Base-by-base conservation (phyloP, 1,284 basidiomycete genomes). In the Crucibulum parvulum region DNA sequence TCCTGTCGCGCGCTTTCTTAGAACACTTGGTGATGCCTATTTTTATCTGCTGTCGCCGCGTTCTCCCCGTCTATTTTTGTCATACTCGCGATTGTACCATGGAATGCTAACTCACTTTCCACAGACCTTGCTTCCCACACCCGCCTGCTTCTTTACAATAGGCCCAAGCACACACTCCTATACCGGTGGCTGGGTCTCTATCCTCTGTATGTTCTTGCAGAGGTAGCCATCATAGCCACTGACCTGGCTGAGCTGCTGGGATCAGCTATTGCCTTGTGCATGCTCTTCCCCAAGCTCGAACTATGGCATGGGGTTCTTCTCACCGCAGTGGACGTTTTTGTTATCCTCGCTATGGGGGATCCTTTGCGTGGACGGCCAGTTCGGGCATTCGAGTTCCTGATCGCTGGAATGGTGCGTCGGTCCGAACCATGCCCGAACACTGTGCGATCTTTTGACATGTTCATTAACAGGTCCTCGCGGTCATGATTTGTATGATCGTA, bases 181-280 rank as follows among this genome's bases (percentile, higher is more conserved):
- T 85, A 84, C 64, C 84, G 92, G 61, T 91, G 83, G 82, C 70
- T 86, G n/a, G 82, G 83, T 8, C 79, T 90, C 31, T 93, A 92
- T 72, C 92, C 91, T 4, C 82, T 89, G 35, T 93, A 91, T 70
- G 72, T 74, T 37, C 73, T 90, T 35, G 77, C 90, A 6, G 95
- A 98, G 75, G 78, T 92, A n/a, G 94, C 93, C 37, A 95, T 97
- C 68, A 88, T 95, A 62, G 87, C 87, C 36, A 92, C 89, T 16
- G 89, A 92, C 71, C 80, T 91, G 31, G 88, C 89, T 37, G 89
- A 91, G 72, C 83, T 98, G 7, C 81, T 97, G 5, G 95, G 95
- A 35, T 84, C 81, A 16, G 82, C 78, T 38, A 84, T 84, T 45
- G 83, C 80, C 1, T 78, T 97, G 51, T 89, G 88, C 70, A 78